Conservation (phyloP, 202 grass and related monocot genomes). For the Bolboschoenoplectus hybrid region DNA sequence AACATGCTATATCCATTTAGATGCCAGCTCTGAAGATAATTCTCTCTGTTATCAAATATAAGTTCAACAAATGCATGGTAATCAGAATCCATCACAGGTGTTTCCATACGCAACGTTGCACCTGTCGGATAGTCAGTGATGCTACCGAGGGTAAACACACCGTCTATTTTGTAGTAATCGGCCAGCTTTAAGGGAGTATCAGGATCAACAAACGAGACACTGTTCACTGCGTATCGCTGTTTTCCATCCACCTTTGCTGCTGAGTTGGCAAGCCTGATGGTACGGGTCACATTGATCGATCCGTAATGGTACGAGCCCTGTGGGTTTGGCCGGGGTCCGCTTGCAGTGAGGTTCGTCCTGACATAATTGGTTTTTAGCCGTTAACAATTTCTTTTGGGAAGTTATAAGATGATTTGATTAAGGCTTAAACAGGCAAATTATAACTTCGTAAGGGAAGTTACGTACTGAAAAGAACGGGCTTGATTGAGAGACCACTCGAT, state of each 20-base stretch:
- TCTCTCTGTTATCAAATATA: constrained; percentile 74
- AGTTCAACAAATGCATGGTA: constrained; percentile 71
- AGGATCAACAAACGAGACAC: constrained; percentile 65
- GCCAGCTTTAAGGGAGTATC: constrained; percentile 90
- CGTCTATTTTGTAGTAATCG: constrained; percentile 75
- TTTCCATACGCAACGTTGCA: constrained; percentile 41
- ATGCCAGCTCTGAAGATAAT: constrained; percentile 81
- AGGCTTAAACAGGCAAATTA: neutral
- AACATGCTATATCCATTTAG: constrained; percentile 78
- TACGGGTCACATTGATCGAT: constrained; percentile 70
- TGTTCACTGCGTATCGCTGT: constrained; percentile 74
- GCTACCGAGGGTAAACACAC: constrained; percentile 64
- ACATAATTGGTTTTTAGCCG: neutral
- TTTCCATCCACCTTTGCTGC: constrained; percentile 47
- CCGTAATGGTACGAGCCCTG: constrained; percentile 95
- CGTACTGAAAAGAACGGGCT: constrained; percentile 61
- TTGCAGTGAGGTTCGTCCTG: constrained; percentile 89
- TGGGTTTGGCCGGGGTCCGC: constrained; percentile 82
- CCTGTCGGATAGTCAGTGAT: constrained; percentile 51
- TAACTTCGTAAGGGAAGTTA: neutral
- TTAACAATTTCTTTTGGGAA: neutral
- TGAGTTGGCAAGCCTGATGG: constrained; percentile 62
- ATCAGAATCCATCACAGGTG: constrained; percentile 73
- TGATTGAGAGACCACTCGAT: constrained; percentile 58
- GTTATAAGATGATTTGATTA: neutral